phyloP scores from a whole-genome alignment of 352 stramenopile species.

The Phytophthora megakarya region DNA sequence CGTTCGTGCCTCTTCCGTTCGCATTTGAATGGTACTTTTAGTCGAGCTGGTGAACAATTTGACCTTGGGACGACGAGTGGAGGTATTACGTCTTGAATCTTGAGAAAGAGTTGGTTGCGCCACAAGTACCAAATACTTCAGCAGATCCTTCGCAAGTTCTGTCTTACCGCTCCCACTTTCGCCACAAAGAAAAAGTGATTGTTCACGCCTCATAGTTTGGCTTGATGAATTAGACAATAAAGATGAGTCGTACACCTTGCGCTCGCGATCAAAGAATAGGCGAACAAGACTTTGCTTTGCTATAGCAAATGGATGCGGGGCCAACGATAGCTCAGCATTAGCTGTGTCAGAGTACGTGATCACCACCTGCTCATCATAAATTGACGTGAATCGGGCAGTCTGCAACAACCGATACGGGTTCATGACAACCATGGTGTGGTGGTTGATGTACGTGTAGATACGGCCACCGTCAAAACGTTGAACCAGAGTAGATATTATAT shows the following conservation, averaged over 20 bases:
- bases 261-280: conserved; percentile 41
- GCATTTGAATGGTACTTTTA: conserved; percentile 85
- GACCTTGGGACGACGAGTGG: conserved; percentile 37
- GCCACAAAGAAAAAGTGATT: conserved; percentile 58
- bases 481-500: conserved; percentile 9
- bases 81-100: not conserved
- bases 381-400: conserved; percentile 76
- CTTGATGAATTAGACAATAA: conserved; percentile 1
- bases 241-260: not conserved
- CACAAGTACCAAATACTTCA: conserved; percentile 77
- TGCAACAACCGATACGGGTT: conserved; percentile 81
- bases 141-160: conserved; percentile 74
- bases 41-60: conserved; percentile 83
- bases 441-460: conserved; percentile 67
- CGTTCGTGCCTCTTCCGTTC: conserved; percentile 70
- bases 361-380: conserved; percentile 83
- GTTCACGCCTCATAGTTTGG: not conserved
- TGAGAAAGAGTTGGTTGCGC: conserved; percentile 44
- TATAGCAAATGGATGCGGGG: conserved; percentile 76
- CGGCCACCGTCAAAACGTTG: conserved; percentile 50
- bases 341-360: conserved; percentile 60
- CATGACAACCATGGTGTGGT: conserved; percentile 68
- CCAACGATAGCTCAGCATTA: conserved; percentile 42
- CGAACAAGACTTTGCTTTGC: conserved; percentile 64
- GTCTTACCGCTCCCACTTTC: conserved; percentile 82